Evolutionary conservation across 106 monocot genomes (phyloP).

Genomic region (Platanthera guangdongensis): DNA sequence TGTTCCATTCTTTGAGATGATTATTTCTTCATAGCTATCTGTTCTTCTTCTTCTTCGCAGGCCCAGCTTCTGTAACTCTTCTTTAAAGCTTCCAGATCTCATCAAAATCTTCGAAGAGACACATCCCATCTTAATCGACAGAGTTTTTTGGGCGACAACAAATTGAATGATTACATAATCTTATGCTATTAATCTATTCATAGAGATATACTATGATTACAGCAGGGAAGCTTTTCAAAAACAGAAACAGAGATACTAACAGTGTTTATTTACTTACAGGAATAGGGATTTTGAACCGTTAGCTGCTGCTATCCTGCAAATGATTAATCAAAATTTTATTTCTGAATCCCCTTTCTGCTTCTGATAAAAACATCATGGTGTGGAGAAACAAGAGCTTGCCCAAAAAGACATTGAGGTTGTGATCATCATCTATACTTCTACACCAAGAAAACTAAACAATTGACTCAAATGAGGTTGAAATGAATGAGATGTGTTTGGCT

Average conservation of each 20-base stretch:
- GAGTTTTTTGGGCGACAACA: not conserved
- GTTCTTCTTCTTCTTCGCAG: constrained; percentile 31
- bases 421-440: not conserved
- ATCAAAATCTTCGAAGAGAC: constrained; percentile 39
- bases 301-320: too few species aligned
- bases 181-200: not conserved
- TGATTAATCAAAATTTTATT: not conserved
- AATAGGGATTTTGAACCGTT: not conserved
- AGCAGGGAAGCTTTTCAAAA: not conserved
- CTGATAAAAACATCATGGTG: not conserved
- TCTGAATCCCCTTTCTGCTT: not conserved
- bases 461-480: not conserved
- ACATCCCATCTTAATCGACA: constrained; percentile 32
- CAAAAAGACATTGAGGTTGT: not conserved
- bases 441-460: not conserved
- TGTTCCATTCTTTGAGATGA: constrained; percentile 22
- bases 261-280: not conserved
- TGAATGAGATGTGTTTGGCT: not conserved
- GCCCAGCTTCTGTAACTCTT: constrained; percentile 20
- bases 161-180: not conserved
- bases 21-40: constrained; percentile 23
- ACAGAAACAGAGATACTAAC: not conserved
- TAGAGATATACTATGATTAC: too few species aligned
- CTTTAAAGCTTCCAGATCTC: constrained; percentile 43
- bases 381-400: not conserved